Evolutionary conservation across 1,284 basidiomycete species (phyloP).

Genomic region (Pseudomicrostroma phylloplanum): DNA sequence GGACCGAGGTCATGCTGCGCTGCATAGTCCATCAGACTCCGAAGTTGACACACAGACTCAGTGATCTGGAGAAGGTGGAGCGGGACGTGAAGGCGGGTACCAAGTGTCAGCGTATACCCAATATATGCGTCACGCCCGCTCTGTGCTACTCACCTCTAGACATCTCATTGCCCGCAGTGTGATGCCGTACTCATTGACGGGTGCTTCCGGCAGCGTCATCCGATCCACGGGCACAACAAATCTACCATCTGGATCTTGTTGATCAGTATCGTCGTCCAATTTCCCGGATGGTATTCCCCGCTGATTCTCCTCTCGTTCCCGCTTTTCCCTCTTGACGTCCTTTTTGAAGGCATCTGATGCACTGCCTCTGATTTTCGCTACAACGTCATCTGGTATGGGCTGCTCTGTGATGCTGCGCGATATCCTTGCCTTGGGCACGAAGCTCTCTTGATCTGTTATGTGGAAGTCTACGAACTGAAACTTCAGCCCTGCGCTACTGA

Average conservation of each 20-base stretch:
- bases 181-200: conserved; percentile 44
- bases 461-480: conserved; percentile 26
- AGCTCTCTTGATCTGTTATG: neutral
- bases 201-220: conserved; percentile 30
- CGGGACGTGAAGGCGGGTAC: neutral
- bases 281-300: conserved; percentile 9
- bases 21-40: conserved; percentile 37
- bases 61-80: conserved; percentile 20
- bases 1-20: conserved; percentile 28
- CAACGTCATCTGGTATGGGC: neutral
- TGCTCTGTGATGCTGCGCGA: conserved; percentile 1
- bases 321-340: conserved; percentile 10
- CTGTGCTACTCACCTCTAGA: conserved; percentile 16
- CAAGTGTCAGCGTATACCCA: neutral
- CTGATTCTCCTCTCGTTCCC: conserved; percentile 2
- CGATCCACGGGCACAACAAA: conserved; percentile 25
- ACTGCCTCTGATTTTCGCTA: conserved; percentile 10
- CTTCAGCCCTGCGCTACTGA: neutral
- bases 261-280: conserved; percentile 8
- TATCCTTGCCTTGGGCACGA: neutral
- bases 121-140: neutral
- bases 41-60: conserved; percentile 36
- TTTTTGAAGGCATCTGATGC: too few relatives aligned
- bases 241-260: neutral
- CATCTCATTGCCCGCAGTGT: conserved; percentile 40